Evolutionary conservation across 2,329 filamentous ascomycete genomes (phyloP).

Genomic region (Leptographium wingfieldii): DNA sequence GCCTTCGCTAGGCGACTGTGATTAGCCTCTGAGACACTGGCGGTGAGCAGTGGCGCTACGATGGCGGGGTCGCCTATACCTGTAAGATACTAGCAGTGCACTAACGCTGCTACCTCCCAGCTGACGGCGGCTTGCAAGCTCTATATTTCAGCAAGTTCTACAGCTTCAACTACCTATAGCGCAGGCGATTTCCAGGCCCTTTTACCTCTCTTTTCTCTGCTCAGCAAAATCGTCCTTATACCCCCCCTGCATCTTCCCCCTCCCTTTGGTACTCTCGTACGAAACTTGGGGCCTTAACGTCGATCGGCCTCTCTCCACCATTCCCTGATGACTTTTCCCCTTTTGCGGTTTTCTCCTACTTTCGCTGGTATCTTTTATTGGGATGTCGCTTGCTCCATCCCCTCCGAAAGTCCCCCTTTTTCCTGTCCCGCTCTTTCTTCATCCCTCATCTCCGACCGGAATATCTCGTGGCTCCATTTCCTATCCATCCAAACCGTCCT

Average conservation of each 20-base stretch:
- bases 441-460: neutral
- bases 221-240: neutral
- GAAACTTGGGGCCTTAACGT: neutral
- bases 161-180: neutral
- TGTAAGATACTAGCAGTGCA: neutral
- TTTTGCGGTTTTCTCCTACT: neutral
- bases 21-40: neutral
- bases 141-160: neutral
- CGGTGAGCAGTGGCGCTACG: neutral
- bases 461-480: neutral
- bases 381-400: neutral
- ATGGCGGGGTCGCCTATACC: too few relatives aligned
- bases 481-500: neutral
- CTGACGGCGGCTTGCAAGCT: neutral
- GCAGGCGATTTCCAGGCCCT: neutral
- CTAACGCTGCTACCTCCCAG: neutral
- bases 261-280: neutral
- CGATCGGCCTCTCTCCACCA: slow-evolving; percentile 1
- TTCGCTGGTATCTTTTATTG: neutral
- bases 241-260: neutral
- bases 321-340: neutral
- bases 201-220: neutral
- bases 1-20: too few relatives aligned
- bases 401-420: neutral
- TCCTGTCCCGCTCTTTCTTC: neutral